Conservation (phyloP, 1,139 yeast species). For the Spathaspora sp. region DNA sequence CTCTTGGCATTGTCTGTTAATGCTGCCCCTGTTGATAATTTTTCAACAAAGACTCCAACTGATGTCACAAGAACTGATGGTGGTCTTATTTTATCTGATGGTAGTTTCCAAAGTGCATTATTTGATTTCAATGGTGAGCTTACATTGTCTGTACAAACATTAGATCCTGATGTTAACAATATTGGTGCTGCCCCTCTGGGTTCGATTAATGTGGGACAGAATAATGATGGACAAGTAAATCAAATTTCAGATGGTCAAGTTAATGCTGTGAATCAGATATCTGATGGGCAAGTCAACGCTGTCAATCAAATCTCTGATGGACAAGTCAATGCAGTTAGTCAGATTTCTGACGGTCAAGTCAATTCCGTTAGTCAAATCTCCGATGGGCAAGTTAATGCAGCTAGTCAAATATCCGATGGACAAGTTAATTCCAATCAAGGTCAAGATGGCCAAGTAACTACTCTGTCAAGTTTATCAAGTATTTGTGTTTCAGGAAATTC, state of each 20-base stretch:
- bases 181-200: background rate
- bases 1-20: background rate
- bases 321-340: constrained; percentile 26
- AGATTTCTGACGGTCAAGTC: constrained; percentile 22
- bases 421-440: constrained; percentile 25
- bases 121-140: background rate
- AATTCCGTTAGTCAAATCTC: constrained; percentile 38
- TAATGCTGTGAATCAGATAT: constrained; percentile 20
- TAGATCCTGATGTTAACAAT: background rate
- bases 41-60: background rate
- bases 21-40: background rate
- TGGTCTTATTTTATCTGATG: background rate
- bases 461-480: constrained; percentile 16
- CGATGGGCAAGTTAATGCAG: constrained; percentile 41
- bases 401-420: constrained; percentile 34
- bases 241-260: constrained; percentile 50
- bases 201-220: constrained; percentile 24
- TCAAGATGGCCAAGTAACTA: constrained; percentile 29
- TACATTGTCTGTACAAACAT: background rate
- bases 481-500: constrained; percentile 55
- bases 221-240: constrained; percentile 36
- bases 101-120: background rate
- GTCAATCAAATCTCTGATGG: constrained; percentile 42
- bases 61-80: background rate
- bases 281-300: constrained; percentile 27